A percentile compares a stretch with the other conserved stretches of the same genome.
phyloP scores from a whole-genome alignment of 78 protist species.

The Creolimax fragrantissima region DNA sequence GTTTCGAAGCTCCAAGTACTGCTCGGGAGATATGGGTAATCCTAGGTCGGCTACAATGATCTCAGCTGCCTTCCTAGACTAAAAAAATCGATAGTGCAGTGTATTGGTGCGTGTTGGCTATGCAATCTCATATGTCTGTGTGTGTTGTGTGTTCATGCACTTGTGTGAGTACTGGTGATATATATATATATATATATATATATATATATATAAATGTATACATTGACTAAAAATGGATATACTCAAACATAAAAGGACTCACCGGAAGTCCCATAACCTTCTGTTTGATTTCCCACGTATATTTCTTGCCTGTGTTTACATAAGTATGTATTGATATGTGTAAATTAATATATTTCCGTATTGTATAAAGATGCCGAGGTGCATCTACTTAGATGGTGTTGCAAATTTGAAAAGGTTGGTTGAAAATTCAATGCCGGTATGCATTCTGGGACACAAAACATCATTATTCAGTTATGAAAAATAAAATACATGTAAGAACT shows the following conservation, averaged over 20 bases:
- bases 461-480: no score
- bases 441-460: no score
- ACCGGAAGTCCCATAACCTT: background rate
- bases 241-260: background rate
- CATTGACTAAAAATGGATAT: background rate
- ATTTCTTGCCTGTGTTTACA: background rate
- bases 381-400: no score
- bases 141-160: no score
- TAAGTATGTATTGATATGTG: no score
- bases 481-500: no score
- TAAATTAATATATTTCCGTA: no score
- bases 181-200: background rate
- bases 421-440: no score
- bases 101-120: no score
- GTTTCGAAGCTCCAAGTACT: background rate
- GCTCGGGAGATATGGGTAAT: background rate
- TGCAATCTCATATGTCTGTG: no score
- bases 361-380: no score
- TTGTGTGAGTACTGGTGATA: background rate
- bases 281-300: background rate
- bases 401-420: no score
- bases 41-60: background rate
- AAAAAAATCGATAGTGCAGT: background rate
- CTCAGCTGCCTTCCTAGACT: background rate
- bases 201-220: background rate